Evolutionary conservation across 2,329 filamentous ascomycete genomes (phyloP).

Genomic region (Xylaria sp.): DNA sequence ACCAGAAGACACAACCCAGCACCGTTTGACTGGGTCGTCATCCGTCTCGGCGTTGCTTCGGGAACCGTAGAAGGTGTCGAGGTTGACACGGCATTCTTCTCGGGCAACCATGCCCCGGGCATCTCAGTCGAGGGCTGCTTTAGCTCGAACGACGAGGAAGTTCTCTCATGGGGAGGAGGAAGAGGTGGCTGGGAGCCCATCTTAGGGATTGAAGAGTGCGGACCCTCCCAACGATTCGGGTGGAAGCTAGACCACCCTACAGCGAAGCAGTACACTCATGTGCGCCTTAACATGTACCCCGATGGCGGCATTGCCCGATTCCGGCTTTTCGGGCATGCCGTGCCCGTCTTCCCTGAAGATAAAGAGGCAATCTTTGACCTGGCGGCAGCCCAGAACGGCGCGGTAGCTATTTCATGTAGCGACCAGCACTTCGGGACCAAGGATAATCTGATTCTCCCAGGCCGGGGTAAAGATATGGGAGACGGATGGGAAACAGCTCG

Average conservation of each 20-base stretch:
- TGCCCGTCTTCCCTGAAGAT: conserved; percentile 79
- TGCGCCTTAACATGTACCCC: conserved; percentile 85
- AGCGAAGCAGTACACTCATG: conserved; percentile 79
- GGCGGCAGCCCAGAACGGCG: conserved; percentile 81
- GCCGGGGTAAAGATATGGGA: conserved; percentile 84
- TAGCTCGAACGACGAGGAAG: conserved; percentile 70
- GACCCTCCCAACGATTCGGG: conserved; percentile 76
- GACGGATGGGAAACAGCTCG: conserved; percentile 89
- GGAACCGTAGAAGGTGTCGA: conserved; percentile 80
- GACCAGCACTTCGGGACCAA: conserved; percentile 88
- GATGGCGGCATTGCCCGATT: conserved; percentile 87
- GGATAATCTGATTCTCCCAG: conserved; percentile 82
- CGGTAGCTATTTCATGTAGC: conserved; percentile 78
- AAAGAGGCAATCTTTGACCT: conserved; percentile 76
- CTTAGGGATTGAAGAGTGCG: conserved; percentile 75
- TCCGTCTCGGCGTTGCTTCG: conserved; percentile 74
- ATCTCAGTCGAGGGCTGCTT: conserved; percentile 83
- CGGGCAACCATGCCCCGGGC: conserved; percentile 82
- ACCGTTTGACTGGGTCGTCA: conserved; percentile 74
- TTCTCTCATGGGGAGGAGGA: conserved; percentile 69
- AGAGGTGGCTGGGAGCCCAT: conserved; percentile 78
- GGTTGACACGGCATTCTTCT: conserved; percentile 84
- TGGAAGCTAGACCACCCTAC: conserved; percentile 73
- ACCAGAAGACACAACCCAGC: conserved; percentile 73
- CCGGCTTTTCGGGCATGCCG: conserved; percentile 78